Conservation (phyloP, 2,329 filamentous ascomycete genomes). For the Diaporthe velutina region DNA sequence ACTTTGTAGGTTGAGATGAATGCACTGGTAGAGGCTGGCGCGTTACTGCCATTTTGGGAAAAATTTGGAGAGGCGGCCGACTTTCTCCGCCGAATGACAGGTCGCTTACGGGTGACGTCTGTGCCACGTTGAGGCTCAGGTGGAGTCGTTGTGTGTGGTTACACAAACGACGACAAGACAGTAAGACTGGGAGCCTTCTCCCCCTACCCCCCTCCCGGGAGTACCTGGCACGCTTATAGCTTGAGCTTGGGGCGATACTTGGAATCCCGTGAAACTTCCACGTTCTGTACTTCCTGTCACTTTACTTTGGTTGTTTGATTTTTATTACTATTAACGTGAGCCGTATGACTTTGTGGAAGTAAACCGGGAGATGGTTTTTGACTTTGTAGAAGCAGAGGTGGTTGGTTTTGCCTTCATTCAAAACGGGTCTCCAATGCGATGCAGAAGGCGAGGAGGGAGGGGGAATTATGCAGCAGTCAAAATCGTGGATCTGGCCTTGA, state of each 20-base stretch:
- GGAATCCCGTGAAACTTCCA: no score
- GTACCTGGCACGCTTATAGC: no score
- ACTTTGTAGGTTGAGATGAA: no score
- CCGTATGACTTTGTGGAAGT: neutral
- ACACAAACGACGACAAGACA: neutral
- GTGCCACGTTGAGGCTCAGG: no score
- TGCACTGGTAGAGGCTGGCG: no score
- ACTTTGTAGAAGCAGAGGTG: neutral
- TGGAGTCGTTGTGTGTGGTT: no score
- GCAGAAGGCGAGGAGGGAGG: neutral
- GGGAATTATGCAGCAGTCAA: neutral
- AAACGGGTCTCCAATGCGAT: neutral
- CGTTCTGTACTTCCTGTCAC: neutral
- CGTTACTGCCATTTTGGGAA: no score
- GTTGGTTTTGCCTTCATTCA: neutral
- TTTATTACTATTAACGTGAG: neutral
- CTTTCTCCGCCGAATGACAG: no score
- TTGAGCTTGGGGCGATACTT: no score
- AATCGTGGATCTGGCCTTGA: neutral
- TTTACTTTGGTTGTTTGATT: neutral
- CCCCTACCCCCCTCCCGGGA: no score
- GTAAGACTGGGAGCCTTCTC: neutral
- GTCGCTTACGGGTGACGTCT: no score
- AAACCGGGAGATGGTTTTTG: neutral
- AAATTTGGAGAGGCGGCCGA: no score